These are phyloP conservation scores for Peniophora sp. DNA, from an alignment of 1,284 basidiomycete genomes.

Conservation along the genomic window DNA sequence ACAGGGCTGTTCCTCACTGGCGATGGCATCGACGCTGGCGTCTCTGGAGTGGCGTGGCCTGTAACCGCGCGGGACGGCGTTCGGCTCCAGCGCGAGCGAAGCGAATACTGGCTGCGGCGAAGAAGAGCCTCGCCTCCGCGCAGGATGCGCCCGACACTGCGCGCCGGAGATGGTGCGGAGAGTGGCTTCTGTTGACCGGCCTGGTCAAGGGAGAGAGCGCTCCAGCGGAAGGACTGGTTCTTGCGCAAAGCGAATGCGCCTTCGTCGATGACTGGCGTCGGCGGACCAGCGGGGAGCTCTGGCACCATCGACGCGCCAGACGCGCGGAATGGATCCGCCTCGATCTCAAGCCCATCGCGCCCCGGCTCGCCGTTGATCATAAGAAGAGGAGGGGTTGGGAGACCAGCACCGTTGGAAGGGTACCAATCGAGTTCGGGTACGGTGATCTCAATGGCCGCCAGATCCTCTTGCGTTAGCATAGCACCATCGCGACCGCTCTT, in stretches of 20 bases:
- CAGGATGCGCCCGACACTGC: neutral
- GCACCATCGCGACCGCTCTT: neutral
- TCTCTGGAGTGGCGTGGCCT: conserved; percentile 5
- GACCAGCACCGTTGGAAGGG: too few relatives aligned
- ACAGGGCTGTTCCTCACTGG: conserved; percentile 6
- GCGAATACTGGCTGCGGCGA: neutral
- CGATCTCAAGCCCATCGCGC: neutral
- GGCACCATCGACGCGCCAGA: neutral
- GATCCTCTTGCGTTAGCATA: neutral
- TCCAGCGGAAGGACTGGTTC: conserved; percentile 13
- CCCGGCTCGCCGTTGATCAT: neutral
- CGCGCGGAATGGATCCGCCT: neutral
- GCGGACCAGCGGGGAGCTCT: neutral
- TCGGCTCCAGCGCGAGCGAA: conserved; percentile 1
- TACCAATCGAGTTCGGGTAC: neutral
- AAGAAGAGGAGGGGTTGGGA: neutral
- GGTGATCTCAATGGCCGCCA: neutral
- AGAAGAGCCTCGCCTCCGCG: neutral
- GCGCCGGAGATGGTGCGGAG: neutral
- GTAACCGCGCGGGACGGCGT: neutral
- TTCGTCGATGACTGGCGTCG: neutral
- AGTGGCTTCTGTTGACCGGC: neutral
- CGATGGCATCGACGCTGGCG: conserved; percentile 7
- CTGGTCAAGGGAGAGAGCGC: conserved; percentile 10
- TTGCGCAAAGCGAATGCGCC: conserved; percentile 1